phyloP scores from a whole-genome alignment of 2,329 filamentous ascomycete genomes.

The Paecilomyces sp. region DNA sequence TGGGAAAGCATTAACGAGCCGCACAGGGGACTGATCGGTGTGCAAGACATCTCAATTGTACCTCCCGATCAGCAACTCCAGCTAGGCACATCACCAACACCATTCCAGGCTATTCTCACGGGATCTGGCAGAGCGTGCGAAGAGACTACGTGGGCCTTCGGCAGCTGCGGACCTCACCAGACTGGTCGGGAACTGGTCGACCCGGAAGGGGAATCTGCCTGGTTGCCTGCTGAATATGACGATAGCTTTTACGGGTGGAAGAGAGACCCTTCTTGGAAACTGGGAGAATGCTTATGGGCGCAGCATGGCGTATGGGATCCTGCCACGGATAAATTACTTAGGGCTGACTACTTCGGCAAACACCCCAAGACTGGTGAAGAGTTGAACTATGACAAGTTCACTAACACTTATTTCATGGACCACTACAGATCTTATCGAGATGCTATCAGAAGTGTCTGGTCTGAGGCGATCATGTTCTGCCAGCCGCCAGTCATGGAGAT shows the following conservation, averaged over 20 bases:
- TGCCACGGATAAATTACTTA: constrained; percentile 64
- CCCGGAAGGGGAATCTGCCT: constrained; percentile 75
- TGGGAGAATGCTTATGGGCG: constrained; percentile 95
- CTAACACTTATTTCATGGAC: constrained; percentile 84
- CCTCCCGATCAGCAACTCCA: constrained; percentile 84
- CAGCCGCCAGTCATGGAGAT: constrained; percentile 90
- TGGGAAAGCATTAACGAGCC: constrained; percentile 98
- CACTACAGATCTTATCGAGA: constrained; percentile 72
- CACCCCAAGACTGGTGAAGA: constrained; percentile 65
- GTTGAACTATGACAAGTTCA: constrained; percentile 78
- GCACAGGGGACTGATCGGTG: constrained; percentile 78
- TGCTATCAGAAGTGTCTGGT: constrained; percentile 67
- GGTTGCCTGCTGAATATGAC: constrained; percentile 76
- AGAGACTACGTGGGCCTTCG: constrained; percentile 88
- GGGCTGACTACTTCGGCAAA: constrained; percentile 81
- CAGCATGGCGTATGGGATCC: constrained; percentile 96
- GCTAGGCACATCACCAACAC: constrained; percentile 86
- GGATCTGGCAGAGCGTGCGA: constrained; percentile 89
- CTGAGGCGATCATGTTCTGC: constrained; percentile 78
- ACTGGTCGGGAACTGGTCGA: constrained; percentile 77
- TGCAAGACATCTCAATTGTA: constrained; percentile 71
- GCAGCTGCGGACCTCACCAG: constrained; percentile 84
- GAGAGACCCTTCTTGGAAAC: constrained; percentile 76
- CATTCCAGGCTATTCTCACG: constrained; percentile 87
- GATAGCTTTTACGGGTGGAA: constrained; percentile 87